These are phyloP conservation scores for Fusarium sp. DNA, from an alignment of 2,329 filamentous ascomycete species.

Conservation along the genomic window DNA sequence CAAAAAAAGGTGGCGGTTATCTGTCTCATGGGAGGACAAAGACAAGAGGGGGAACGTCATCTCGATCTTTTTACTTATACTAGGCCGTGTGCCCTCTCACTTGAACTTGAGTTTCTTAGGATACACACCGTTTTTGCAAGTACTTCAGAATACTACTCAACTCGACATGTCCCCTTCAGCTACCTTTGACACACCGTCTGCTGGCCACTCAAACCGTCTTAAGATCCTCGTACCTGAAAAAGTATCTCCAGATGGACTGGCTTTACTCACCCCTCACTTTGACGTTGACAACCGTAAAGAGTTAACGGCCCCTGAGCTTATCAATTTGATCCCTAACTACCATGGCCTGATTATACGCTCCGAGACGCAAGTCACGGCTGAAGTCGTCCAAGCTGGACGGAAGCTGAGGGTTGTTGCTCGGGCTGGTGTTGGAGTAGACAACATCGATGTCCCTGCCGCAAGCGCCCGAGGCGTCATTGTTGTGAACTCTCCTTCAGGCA, in stretches of 20 bases:
- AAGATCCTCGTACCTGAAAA: conserved; percentile 81
- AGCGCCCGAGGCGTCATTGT: conserved; percentile 80
- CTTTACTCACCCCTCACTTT: conserved; percentile 71
- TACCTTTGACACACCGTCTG: conserved; percentile 33
- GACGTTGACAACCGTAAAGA: conserved; percentile 75
- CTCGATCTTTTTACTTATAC: conserved; percentile 28
- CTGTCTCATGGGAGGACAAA: conserved; percentile 24
- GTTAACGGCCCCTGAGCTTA: conserved; percentile 70
- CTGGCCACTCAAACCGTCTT: conserved; percentile 37
- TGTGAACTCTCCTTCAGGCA: conserved; percentile 81
- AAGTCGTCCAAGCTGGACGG: conserved; percentile 71
- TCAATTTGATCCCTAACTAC: conserved; percentile 74
- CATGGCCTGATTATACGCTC: conserved; percentile 83
- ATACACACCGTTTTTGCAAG: conserved; percentile 20
- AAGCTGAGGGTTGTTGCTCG: conserved; percentile 81
- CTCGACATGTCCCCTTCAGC: conserved; percentile 45
- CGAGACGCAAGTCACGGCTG: conserved; percentile 80
- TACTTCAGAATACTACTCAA: not conserved
- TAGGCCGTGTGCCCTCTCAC: conserved; percentile 9
- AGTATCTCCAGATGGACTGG: conserved; percentile 80
- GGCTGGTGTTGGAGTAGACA: conserved; percentile 85
- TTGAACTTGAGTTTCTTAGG: conserved; percentile 4
- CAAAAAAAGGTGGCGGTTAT: conserved; percentile 27
- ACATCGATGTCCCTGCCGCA: conserved; percentile 79
- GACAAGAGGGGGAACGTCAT: conserved; percentile 31